Evolutionary conservation across 83 land plant species (phyloP).

Genomic region (Picea abies): DNA sequence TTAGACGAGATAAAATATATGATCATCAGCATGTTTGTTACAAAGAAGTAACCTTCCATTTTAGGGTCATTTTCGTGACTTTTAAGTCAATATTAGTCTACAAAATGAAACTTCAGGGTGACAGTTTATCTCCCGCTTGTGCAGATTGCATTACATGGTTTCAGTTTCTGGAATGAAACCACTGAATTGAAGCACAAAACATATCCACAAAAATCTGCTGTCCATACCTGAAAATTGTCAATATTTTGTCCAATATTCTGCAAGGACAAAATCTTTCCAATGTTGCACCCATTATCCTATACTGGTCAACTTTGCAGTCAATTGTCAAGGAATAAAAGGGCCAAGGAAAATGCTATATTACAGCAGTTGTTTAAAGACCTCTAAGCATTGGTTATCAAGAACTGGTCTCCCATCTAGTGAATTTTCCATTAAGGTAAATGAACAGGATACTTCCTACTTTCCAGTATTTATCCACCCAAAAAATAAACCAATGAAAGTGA

Average conservation of each 20-base stretch:
- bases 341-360: conserved; percentile 19
- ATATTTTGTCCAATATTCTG: conserved; percentile 13
- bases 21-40: background rate
- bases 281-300: conserved; percentile 6
- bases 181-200: background rate
- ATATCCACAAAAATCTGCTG: background rate
- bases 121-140: background rate
- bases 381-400: conserved; percentile 10
- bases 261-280: conserved; percentile 15
- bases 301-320: conserved; percentile 12
- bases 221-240: background rate
- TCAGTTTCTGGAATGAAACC: background rate
- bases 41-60: background rate
- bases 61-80: conserved; percentile 14
- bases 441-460: conserved; percentile 5
- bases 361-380: conserved; percentile 6
- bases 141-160: conserved; percentile 12
- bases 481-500: background rate
- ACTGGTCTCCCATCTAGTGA: conserved; percentile 9
- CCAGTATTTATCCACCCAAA: conserved; percentile 3
- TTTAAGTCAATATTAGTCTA: conserved; percentile 10
- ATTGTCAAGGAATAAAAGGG: background rate
- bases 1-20: conserved; percentile 17
- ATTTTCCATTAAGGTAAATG: background rate
- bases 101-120: conserved; percentile 16